Evolutionary conservation across 148 eudicot genomes (phyloP).

Genomic region (Fagopyrum tataricum): DNA sequence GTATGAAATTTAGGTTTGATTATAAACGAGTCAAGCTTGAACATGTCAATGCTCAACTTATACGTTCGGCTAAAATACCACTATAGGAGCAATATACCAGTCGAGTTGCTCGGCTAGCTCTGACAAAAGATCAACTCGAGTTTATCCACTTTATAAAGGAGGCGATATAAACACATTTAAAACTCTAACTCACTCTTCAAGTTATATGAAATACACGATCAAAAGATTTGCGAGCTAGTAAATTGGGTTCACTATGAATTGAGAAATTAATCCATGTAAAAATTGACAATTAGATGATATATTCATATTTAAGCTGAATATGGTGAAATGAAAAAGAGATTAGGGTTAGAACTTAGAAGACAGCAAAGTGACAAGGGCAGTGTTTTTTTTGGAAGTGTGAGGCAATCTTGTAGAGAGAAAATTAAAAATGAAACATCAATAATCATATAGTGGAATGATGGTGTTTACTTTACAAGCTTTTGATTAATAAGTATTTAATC

Average conservation of each 20-base stretch:
- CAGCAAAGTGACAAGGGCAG: not conserved
- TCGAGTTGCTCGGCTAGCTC: no score
- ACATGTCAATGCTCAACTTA: no score
- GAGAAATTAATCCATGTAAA: no score
- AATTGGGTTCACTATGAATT: no score
- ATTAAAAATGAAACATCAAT: not conserved
- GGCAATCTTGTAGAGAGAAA: not conserved
- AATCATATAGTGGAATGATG: constrained; percentile 10
- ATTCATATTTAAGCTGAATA: not conserved
- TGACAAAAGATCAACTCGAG: no score
- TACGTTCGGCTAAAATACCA: no score
- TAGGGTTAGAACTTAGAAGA: not conserved
- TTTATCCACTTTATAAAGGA: no score
- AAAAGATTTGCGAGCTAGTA: not conserved
- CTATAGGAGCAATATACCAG: no score
- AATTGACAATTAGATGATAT: no score
- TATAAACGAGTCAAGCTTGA: no score
- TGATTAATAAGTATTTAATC: not conserved
- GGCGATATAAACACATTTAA: no score
- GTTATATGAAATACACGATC: not conserved
- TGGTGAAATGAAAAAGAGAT: not conserved
- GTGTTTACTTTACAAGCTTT: not conserved
- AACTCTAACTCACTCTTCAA: not conserved
- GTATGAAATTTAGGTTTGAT: no score
- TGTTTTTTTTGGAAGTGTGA: not conserved